phyloP scores from a whole-genome alignment of 2,329 filamentous ascomycete species.

The Fusarium piperis region DNA sequence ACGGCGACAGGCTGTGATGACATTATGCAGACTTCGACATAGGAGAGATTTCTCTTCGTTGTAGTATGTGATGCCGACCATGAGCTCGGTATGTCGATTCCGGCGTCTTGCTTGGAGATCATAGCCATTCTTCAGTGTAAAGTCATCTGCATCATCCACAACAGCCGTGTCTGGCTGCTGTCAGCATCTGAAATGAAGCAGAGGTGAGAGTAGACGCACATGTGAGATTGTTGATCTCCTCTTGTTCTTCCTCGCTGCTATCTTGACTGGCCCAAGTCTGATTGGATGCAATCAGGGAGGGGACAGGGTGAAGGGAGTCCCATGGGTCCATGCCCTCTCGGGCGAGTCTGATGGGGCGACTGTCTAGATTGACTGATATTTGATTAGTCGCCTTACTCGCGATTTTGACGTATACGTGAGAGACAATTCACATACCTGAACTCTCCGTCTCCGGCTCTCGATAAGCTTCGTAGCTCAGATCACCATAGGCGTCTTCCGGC shows the following conservation, averaged over 20 bases:
- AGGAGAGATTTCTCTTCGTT: conserved; percentile 98
- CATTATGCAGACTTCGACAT: conserved; percentile 90
- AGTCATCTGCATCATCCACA: background rate
- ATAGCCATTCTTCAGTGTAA: background rate
- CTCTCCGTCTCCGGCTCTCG: background rate
- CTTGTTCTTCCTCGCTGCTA: background rate
- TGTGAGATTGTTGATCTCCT: background rate
- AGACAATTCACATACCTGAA: background rate
- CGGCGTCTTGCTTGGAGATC: background rate
- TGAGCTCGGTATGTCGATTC: conserved; percentile 73
- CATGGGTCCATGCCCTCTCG: background rate
- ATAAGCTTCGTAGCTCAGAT: background rate
- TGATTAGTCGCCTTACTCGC: background rate
- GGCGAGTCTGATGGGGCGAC: background rate
- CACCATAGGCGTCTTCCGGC: background rate
- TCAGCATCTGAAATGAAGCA: background rate
- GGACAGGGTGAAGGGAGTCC: background rate
- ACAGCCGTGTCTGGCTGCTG: background rate
- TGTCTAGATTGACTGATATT: background rate
- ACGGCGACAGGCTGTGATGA: conserved; percentile 97
- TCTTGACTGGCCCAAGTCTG: background rate
- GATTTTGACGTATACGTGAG: background rate
- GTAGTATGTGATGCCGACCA: conserved; percentile 98
- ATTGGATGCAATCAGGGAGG: background rate
- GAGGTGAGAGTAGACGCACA: background rate